phyloP scores from a whole-genome alignment of 1,284 basidiomycete species.

The Cryptococcus amylolentus region DNA sequence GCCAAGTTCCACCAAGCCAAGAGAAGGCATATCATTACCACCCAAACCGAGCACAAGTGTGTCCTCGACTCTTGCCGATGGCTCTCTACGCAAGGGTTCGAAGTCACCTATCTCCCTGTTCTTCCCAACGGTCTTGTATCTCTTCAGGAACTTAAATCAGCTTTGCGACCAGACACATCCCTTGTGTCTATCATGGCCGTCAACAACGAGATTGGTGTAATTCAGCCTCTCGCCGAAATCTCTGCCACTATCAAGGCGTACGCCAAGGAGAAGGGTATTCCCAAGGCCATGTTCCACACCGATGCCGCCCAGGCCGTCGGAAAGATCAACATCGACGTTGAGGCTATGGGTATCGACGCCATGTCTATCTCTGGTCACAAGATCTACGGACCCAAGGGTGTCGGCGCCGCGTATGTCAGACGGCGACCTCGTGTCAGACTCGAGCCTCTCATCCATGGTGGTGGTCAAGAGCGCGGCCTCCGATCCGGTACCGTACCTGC shows the following conservation, averaged over 20 bases:
- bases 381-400: conserved; percentile 95
- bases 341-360: conserved; percentile 91
- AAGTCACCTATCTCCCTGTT: conserved; percentile 95
- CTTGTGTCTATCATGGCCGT: conserved; percentile 97
- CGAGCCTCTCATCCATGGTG: conserved; percentile 92
- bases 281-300: conserved; percentile 91
- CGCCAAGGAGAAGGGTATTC: conserved; percentile 60
- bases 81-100: conserved; percentile 93
- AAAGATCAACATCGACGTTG: conserved; percentile 87
- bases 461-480: conserved; percentile 95
- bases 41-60: conserved; percentile 98
- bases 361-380: conserved; percentile 98
- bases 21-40: conserved; percentile 85
- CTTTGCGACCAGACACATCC: conserved; percentile 80
- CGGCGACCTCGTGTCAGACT: conserved; percentile 87
- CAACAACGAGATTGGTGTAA: conserved; percentile 99
- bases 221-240: conserved; percentile 96
- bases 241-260: conserved; percentile 64
- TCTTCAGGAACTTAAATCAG: conserved; percentile 68
- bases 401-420: conserved; percentile 92
- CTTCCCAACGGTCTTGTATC: conserved; percentile 79
- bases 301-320: conserved; percentile 96
- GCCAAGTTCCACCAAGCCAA: conserved; percentile 90
- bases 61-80: conserved; percentile 97
- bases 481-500: conserved; percentile 90